Evolutionary conservation across 2,329 filamentous ascomycete species (phyloP), one percentile per base, ranked within the genome.

Genomic region (Xylariaceae sp.): DNA sequence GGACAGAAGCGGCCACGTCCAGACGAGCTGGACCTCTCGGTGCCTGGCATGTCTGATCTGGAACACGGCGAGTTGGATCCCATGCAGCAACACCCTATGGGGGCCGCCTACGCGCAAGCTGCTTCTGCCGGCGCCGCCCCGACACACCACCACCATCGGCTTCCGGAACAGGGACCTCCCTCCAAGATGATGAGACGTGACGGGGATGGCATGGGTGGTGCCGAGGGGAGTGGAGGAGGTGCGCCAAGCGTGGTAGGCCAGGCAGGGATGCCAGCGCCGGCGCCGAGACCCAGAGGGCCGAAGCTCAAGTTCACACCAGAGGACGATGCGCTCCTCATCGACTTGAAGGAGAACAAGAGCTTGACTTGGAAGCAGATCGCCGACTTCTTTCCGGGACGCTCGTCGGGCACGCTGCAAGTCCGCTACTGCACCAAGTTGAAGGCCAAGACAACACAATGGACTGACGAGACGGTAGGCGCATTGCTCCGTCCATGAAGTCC

Each of bases 291-390:
- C 8, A 77, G 84, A 39, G 87, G 86, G 3, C 88, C 88, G 5
- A 95, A 94, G 63, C 70, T 94, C 47, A 94, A 94, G 60, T 95
- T 95, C 55, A 94, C 88, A 1, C 79, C 85, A 8, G 88, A 94
- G 58, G 89, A 95, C 55, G 89, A 95, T 58, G 80, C 84, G 46
- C 65, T 94, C 30, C 69, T 95, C 34, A 80, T 94, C 36, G 85
- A 94, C 53, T 67, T 95, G 42, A 95, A 95, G 59, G 89, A 95
- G 61, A 89, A 92, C 53, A 93, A 92, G 60, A 89, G 86, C 53
- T 68, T 95, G 55, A 94, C 89, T 4, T 95, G 89, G 89, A 94
- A 94, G 63, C 89, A 95, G 67, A 95, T 95, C 52, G 86, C 88
- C 36, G 89, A 94, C 54, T 94, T 94, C 62, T 95, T 95, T 49